A percentile compares a stretch with the other conserved stretches of the same genome.
These are phyloP conservation scores for Penicillium sp. DNA, from an alignment of 2,329 filamentous ascomycete species.

Conservation along the genomic window DNA sequence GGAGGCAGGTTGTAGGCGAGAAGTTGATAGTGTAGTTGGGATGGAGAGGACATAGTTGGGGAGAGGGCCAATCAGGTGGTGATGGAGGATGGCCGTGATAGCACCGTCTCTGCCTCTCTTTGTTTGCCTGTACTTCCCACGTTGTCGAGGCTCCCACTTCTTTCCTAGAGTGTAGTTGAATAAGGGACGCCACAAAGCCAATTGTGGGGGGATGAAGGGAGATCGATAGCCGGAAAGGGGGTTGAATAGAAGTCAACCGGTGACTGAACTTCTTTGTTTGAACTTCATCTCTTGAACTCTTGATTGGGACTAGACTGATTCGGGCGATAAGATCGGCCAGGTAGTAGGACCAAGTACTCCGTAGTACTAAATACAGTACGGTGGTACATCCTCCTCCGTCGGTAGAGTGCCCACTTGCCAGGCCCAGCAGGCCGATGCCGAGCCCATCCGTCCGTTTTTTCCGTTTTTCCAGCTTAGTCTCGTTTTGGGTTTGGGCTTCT, in stretches of 20 bases:
- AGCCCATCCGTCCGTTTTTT: slow-evolving; percentile 40
- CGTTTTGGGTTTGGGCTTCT: slow-evolving; percentile 5
- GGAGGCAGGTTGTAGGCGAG: background rate
- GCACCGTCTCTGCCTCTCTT: background rate
- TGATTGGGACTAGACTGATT: too few species aligned
- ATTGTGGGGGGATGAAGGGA: background rate
- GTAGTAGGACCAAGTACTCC: too few species aligned
- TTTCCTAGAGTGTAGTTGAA: slow-evolving; percentile 6
- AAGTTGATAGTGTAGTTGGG: background rate
- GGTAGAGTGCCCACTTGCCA: background rate
- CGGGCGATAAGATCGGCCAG: background rate
- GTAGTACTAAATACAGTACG: background rate
- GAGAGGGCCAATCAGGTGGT: background rate
- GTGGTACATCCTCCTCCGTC: background rate
- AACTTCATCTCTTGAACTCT: background rate
- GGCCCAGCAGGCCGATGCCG: slow-evolving; percentile 22
- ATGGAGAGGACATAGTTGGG: background rate
- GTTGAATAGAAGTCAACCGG: background rate
- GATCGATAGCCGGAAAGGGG: background rate
- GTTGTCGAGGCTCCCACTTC: background rate
- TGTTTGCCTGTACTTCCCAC: background rate
- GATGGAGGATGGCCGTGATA: background rate
- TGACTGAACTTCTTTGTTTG: background rate
- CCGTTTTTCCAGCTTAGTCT: slow-evolving; percentile 23
- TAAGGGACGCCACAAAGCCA: slow-evolving; percentile 1